A percentile compares a stretch with the other conserved stretches of the same genome.
Conservation (phyloP, 768 basidiomycete genomes). For the Suillus subaureus region DNA sequence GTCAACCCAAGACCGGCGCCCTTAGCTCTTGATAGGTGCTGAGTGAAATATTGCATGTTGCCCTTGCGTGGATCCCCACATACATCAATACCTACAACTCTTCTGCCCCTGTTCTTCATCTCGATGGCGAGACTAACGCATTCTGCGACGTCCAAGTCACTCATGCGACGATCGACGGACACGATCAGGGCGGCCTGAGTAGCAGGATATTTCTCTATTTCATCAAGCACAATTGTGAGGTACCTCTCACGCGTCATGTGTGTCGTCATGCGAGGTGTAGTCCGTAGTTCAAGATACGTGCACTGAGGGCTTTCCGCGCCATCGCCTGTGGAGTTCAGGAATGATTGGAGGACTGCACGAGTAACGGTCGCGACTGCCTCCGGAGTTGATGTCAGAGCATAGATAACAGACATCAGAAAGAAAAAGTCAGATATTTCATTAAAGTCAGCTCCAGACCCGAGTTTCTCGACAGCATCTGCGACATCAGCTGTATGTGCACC, state of each 20-base stretch:
- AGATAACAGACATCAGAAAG: slow-evolving; percentile 73
- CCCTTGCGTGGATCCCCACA: slow-evolving; percentile 76
- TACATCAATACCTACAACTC: slow-evolving; percentile 78
- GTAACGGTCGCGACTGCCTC: slow-evolving; percentile 56
- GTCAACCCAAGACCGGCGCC: slow-evolving; percentile 71
- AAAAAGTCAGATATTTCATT: slow-evolving; percentile 75
- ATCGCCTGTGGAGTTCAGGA: slow-evolving; percentile 43
- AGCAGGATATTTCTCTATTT: slow-evolving; percentile 57
- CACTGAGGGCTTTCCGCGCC: slow-evolving; percentile 48
- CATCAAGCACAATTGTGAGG: slow-evolving; percentile 63
- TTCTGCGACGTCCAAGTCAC: slow-evolving; percentile 48
- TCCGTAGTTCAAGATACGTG: slow-evolving; percentile 80
- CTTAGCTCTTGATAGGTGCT: slow-evolving; percentile 55
- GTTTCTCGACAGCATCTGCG: slow-evolving; percentile 40
- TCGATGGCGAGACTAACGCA: slow-evolving; percentile 57
- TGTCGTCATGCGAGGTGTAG: slow-evolving; percentile 64
- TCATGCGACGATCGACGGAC: slow-evolving; percentile 78
- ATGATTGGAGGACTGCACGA: slow-evolving; percentile 63
- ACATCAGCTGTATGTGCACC: slow-evolving; percentile 17
- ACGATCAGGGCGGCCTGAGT: slow-evolving; percentile 64
- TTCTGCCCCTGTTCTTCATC: slow-evolving; percentile 56
- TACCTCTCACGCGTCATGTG: slow-evolving; percentile 64
- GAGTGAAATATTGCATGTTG: slow-evolving; percentile 51
- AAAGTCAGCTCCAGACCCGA: slow-evolving; percentile 45
- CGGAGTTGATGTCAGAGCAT: slow-evolving; percentile 70